A percentile compares a stretch with the other conserved stretches of the same genome.
phyloP scores from a whole-genome alignment of 2,329 filamentous ascomycete genomes.

The Myriangium duriaei region DNA sequence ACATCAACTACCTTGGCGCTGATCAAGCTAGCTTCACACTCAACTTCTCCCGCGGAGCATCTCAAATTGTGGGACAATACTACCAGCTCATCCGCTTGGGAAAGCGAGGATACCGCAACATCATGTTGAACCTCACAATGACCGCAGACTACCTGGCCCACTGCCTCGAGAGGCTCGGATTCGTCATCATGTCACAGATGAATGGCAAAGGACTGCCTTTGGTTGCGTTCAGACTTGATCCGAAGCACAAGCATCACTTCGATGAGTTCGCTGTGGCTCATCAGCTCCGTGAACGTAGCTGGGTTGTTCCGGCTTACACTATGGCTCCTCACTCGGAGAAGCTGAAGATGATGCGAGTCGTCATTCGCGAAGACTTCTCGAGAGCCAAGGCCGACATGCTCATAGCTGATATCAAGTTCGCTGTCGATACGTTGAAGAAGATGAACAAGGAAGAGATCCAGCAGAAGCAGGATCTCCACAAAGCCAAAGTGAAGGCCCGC shows the following conservation, averaged over 20 bases:
- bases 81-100: constrained; percentile 93
- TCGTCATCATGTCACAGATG: constrained; percentile 76
- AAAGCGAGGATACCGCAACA: constrained; percentile 79
- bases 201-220: constrained; percentile 70
- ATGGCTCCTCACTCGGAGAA: constrained; percentile 81
- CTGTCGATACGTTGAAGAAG: constrained; percentile 54
- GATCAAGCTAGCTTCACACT: constrained; percentile 93
- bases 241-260: constrained; percentile 40
- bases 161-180: constrained; percentile 61
- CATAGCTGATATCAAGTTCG: constrained; percentile 65
- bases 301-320: constrained; percentile 92
- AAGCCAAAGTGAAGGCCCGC: constrained; percentile 16
- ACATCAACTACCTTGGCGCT: constrained; percentile 96
- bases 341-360: constrained; percentile 83
- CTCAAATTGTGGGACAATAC: constrained; percentile 91
- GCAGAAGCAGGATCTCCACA: constrained; percentile 46
- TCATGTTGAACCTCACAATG: constrained; percentile 88
- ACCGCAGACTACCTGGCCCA: constrained; percentile 77
- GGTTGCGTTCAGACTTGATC: constrained; percentile 71
- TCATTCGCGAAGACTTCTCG: constrained; percentile 86
- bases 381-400: constrained; percentile 69
- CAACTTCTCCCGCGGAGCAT: constrained; percentile 93
- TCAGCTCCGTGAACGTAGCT: constrained; percentile 72
- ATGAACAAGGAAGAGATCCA: constrained; percentile 63
- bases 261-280: constrained; percentile 55